Evolutionary conservation across 2,329 filamentous ascomycete genomes (phyloP), one percentile per base, ranked within the genome.

Genomic region (Periglandula ipomoeae): DNA sequence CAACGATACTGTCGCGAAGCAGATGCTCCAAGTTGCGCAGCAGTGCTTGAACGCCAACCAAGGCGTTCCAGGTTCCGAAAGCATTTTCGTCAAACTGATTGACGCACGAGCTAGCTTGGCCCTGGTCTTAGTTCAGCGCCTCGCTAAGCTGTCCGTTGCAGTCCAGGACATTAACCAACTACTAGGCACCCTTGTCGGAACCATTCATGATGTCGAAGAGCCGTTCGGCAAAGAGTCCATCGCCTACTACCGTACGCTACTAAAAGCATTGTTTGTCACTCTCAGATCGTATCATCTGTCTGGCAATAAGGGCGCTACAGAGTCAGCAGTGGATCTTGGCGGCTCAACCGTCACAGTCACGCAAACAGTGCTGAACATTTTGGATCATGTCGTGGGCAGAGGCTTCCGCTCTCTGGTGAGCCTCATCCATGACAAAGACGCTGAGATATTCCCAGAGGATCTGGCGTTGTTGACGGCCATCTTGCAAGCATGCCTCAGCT

Each of bases 401-500:
- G 90, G 89, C 2, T 91, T 98, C 71, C 82, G 85, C 37, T 81
- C 85, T 20, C 74, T 96, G 20, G 89, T 89, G 30, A 81, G 82
- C 13, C 80, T 89, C 47, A 79, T 97, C 13, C 93, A 98, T 61
- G 85, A 93, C 30, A 74, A 84, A 26, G 76, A 84, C 3, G 74
- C 78, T 7, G 59, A 57, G 20, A 59, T 66, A 17, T 79, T 83
- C 46, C 87, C 89, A 0, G 85, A 86, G 49, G 93, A 98, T 61
- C 81, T 98, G 55, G 85, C 84, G 3, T 81, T 97, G 38, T 69
- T 98, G 40, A 95, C 89, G 10, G 90, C 88, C 3, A 85, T 97
- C 40, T 70, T 97, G 34, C 90, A 96, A 65, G 87, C 85, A 27
- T 85, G 87, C 56, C 74, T 97, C 15, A 81, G 82, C 53, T 78